A percentile compares a stretch with the other conserved stretches of the same genome.
Conservation (phyloP, 768 basidiomycete species). For the Xerocomus brunneocitrinus region DNA sequence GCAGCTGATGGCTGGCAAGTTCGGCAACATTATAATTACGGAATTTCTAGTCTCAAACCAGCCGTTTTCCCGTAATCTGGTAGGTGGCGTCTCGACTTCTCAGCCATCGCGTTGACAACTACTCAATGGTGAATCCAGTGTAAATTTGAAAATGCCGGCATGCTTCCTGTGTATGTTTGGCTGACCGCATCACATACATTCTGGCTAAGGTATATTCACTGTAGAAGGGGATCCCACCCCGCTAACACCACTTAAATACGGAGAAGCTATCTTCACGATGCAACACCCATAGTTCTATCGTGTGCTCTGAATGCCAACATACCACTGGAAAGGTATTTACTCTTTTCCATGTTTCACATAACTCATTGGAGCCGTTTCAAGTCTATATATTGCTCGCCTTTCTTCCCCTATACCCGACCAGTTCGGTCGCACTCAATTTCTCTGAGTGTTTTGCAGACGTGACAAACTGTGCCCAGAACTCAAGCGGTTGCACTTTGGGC, state of each 20-base stretch:
- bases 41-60: too few species aligned
- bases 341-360: background rate
- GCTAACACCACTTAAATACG: background rate
- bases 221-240: too few species aligned
- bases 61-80: too few species aligned
- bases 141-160: too few species aligned
- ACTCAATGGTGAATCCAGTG: too few species aligned
- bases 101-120: too few species aligned
- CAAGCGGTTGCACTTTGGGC: conserved; percentile 3
- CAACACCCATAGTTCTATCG: background rate
- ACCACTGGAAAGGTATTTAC: conserved; percentile 2
- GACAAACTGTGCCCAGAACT: background rate
- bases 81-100: too few species aligned
- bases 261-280: background rate
- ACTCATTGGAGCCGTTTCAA: background rate
- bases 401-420: background rate
- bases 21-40: too few species aligned
- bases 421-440: conserved; percentile 5
- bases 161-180: too few species aligned
- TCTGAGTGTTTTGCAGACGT: conserved; percentile 10
- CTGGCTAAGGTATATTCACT: too few species aligned
- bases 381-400: background rate
- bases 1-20: too few species aligned
- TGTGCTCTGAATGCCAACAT: background rate
- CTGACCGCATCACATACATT: too few species aligned